Base-by-base conservation (phyloP, 257 asterid genomes). In the Anisodus acutangulus region DNA sequence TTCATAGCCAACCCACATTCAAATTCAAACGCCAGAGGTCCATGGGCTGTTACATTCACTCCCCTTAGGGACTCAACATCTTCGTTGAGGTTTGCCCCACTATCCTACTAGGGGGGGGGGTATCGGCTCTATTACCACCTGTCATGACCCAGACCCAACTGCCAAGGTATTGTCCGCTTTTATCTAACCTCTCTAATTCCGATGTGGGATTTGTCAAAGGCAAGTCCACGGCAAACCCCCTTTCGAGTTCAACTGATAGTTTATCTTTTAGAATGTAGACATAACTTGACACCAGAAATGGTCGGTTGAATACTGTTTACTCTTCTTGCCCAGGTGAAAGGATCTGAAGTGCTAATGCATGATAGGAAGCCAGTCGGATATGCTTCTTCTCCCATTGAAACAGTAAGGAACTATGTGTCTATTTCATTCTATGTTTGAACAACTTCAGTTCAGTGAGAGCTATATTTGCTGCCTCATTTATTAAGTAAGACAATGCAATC, bases 311-410 rank as follows among this genome's bases (percentile, higher is more conserved):
- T 54, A 78, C 49, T 53, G 49, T 45, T 8, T 74, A 35, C 70
- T 68, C 82, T 55, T 58, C 63, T 60, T 79, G 82, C 87, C 60
- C 90, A 96, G 99, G 97, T 92, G 82, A 94, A 92, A 91, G 98
- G 98, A 87, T 90, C 93, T 88, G 98, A 96, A 87, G 89, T 96
- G 69, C 80, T 72, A 74, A 80, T 90, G 79, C 94, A 94, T 71
- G 98, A 92, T 76, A 89, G 95, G 26, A 37, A 80, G 80, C 97
- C 98, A 78, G 94, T 94, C 71, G 99, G 93, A 74, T 96, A 92
- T 89, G 94, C 98, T 84, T 90, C 89, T 82, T 84, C 86, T 84
- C 98, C 99, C 26, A 80, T 78, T 47, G 99, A 96, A 92, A 94
- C 97, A 76, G 99, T 96, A 93, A 87, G 92, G 57, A 67, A 6